Percentiles rank a stretch among this genome's conserved stretches.
Evolutionary conservation across 148 eudicot genomes (phyloP).

Genomic region (Rhododendron griersonianum): DNA sequence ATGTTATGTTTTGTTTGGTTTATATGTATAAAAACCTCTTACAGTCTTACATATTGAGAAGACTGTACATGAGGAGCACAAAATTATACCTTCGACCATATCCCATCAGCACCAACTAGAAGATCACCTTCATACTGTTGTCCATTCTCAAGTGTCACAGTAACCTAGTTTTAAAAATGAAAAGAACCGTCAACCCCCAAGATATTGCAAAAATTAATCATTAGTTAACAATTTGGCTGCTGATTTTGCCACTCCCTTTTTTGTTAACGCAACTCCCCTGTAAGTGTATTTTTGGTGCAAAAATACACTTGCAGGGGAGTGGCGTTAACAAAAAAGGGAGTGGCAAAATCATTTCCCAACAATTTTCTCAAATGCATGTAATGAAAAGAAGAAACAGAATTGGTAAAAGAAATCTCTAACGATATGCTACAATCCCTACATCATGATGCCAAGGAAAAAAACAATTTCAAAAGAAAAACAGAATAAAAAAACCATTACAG

Average conservation of each 20-base stretch:
- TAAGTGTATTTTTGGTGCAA: too few relatives aligned
- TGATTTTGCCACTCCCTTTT: too few relatives aligned
- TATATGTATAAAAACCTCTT: background rate
- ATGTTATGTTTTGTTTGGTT: background rate
- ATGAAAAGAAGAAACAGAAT: background rate
- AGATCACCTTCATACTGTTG: constrained; percentile 77
- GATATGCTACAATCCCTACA: background rate
- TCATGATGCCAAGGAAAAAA: background rate
- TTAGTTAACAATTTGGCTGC: background rate
- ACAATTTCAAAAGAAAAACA: background rate
- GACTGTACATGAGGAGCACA: background rate
- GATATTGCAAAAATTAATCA: background rate
- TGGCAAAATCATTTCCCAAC: background rate
- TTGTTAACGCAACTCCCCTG: too few relatives aligned
- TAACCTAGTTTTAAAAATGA: constrained; percentile 39
- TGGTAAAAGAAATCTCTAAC: background rate
- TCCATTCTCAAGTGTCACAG: constrained; percentile 77
- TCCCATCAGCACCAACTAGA: constrained; percentile 97
- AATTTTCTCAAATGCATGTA: background rate
- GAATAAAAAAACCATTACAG: background rate
- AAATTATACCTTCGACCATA: constrained; percentile 74
- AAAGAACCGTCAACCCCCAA: background rate
- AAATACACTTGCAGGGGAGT: too few relatives aligned
- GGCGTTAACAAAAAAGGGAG: too few relatives aligned
- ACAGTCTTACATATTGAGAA: background rate